phyloP scores from a whole-genome alignment of 805 yeast species.

The Jamesozyma rosinii region DNA sequence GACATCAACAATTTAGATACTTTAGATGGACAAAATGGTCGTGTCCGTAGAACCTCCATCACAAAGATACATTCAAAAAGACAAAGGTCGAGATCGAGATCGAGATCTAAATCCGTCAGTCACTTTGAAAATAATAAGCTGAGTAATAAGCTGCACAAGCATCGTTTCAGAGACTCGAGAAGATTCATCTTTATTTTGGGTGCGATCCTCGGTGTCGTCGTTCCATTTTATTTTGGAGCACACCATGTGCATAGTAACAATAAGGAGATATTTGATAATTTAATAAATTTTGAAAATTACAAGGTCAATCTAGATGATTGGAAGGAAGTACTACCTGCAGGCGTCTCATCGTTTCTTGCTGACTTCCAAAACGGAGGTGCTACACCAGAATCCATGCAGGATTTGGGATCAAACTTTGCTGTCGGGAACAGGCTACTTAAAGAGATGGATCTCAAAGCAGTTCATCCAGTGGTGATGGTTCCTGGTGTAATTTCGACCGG shows the following conservation, averaged over 20 bases:
- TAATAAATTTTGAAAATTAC: slow-evolving; percentile 48
- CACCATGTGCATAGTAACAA: slow-evolving; percentile 21
- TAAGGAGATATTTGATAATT: slow-evolving; percentile 35
- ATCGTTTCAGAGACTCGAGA: slow-evolving; percentile 38
- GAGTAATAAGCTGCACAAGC: neutral
- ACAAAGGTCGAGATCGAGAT: neutral
- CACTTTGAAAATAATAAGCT: neutral
- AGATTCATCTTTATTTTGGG: slow-evolving; percentile 61
- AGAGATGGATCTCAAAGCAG: slow-evolving; percentile 43
- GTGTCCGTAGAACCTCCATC: no score
- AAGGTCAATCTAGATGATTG: slow-evolving; percentile 58
- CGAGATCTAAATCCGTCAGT: neutral
- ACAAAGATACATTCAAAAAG: no score
- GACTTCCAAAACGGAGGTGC: slow-evolving; percentile 34
- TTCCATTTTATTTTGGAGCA: slow-evolving; percentile 55
- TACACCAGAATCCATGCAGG: slow-evolving; percentile 22
- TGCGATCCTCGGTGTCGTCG: slow-evolving; percentile 54
- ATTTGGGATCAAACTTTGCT: slow-evolving; percentile 74
- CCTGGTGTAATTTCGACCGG: slow-evolving; percentile 97
- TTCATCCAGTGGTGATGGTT: slow-evolving; percentile 79
- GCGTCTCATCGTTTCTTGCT: slow-evolving; percentile 49
- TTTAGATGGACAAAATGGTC: no score
- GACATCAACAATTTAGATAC: no score
- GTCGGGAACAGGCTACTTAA: slow-evolving; percentile 62
- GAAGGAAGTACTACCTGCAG: slow-evolving; percentile 62